Evolutionary conservation across 345 rosid genomes (phyloP), one percentile per base, ranked within the genome.

Genomic region (Firmiana major): DNA sequence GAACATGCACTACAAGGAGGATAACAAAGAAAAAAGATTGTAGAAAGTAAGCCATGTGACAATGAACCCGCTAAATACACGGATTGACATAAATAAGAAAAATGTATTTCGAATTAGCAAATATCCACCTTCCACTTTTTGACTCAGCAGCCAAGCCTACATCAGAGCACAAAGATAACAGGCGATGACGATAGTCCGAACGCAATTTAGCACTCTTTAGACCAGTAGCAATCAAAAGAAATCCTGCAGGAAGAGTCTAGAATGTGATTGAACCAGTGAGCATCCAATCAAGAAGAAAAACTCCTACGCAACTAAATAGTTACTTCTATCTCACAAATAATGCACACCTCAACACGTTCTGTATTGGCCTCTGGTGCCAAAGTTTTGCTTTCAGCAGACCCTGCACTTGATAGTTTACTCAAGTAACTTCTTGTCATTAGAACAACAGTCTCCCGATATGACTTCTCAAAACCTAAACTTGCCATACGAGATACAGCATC

Each of bases 161-260:
- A 87, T 97, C 98, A 75, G 99, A 97, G 87, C 97, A 97, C 83
- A 97, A 88, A 84, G 97, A 91, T 71, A 97, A 86, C 87, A 94
- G 85, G 53, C 98, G 97, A 83, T 93, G 97, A 74, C 97, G 97
- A 82, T 84, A 94, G 84, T 97, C 99, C 31, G 94, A 87, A 59
- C 99, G 96, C 88, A 97, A 82, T 80, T 88, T 94, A 59, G 81
- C 73, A 82, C 84, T 85, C 77, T 75, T 88, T 71, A 97, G 99
- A 79, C 91, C 90, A 79, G 87, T 84, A 79, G 96, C 95, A 85
- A 97, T 90, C 82, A 92, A 84, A 86, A 88, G 93, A 88, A 97
- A 92, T 79, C 98, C 99, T 82, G 97, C 97, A 85, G 99, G 99
- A 80, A 97, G 99, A 86, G 98, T 97, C 99, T 97, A 89, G 88